Percentiles rank a stretch among this genome's conserved stretches.
phyloP scores from a whole-genome alignment of 2,329 filamentous ascomycete genomes.

The Fusarium graminum region DNA sequence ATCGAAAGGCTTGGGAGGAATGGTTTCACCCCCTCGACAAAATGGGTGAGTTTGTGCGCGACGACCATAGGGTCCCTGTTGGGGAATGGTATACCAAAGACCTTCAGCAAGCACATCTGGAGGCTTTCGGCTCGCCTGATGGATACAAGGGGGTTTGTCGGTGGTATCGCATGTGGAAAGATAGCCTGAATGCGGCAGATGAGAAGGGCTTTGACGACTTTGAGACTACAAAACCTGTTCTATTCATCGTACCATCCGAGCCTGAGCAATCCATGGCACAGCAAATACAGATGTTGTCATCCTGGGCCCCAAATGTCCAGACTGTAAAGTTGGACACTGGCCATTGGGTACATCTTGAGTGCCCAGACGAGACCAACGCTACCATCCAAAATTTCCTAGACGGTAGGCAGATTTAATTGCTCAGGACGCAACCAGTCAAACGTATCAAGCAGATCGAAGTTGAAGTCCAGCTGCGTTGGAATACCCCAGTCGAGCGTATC shows the following conservation, averaged over 20 bases:
- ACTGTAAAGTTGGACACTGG: slow-evolving; percentile 52
- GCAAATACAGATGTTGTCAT: slow-evolving; percentile 47
- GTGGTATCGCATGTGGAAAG: slow-evolving; percentile 53
- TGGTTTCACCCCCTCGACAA: slow-evolving; percentile 49
- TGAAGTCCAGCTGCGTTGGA: slow-evolving; percentile 54
- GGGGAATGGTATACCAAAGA: slow-evolving; percentile 47
- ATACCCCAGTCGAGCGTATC: slow-evolving; percentile 54
- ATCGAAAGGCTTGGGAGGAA: slow-evolving; percentile 42
- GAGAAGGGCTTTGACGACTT: slow-evolving; percentile 42
- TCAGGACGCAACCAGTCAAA: slow-evolving; percentile 60
- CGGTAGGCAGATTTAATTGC: slow-evolving; percentile 1
- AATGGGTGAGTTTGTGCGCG: slow-evolving; percentile 49
- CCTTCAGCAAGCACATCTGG: slow-evolving; percentile 44
- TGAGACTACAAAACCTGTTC: slow-evolving; percentile 34
- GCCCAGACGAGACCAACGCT: slow-evolving; percentile 40
- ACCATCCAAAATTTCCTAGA: slow-evolving; percentile 43
- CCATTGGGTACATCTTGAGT: slow-evolving; percentile 55
- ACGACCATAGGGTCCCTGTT: slow-evolving; percentile 38
- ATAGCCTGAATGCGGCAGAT: slow-evolving; percentile 47
- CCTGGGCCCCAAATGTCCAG: slow-evolving; percentile 53
- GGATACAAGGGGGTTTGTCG: slow-evolving; percentile 50
- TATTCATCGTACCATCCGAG: slow-evolving; percentile 45
- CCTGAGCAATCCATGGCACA: slow-evolving; percentile 32
- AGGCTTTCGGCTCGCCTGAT: slow-evolving; percentile 37
- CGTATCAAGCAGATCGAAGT: slow-evolving; percentile 63